Evolutionary conservation across 2,329 filamentous ascomycete species (phyloP), one percentile per base, ranked within the genome.

Genomic region (Paecilomyces variotii): DNA sequence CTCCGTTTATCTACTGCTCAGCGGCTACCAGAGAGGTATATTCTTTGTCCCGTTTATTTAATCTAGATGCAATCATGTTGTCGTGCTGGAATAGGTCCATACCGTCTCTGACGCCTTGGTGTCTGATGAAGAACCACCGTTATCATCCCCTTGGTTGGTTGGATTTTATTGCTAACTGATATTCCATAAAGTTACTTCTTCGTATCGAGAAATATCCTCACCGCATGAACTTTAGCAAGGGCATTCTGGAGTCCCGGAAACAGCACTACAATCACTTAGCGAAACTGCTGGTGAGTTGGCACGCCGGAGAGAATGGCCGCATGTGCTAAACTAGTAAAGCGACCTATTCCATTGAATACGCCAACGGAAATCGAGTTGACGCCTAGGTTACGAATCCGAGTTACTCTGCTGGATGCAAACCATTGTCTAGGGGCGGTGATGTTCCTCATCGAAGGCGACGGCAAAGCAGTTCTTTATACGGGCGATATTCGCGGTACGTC

Each of bases 1-100:
- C 89, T 28, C 89, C 90, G 0, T 96, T 96, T 67, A 84, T 97
- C 24, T 97, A 96, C 73, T 97, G 91, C 75, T 96, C 92, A 1
- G 81, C 88, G 0, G 89, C 90, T 0, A 97, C 92, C 0, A 84
- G 84, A 62, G 87, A 91, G 72, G 86, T 80, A 68, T 53, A 61
- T 55, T 53, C 32, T 12, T 50, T 53, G 56, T 34, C 7, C 4
- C 5, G 9, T 28, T 32, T 24, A 11, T 14, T 14, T 2, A 28
- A 14, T 54, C 2, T 10, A 45, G 27, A 39, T 10, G 10, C 26
- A 27, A 19, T 53, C 49, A n/a, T 14, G 10, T 26, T 56, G 4
- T 9, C 4, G 2, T 30, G 12, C 28, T 54, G 30, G 4, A 32
- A 32, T 32, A 32, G 30, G 19, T 19, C 11, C 7, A 10, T 30